Percentiles rank a stretch among this genome's conserved stretches.
phyloP scores from a whole-genome alignment of 2,329 filamentous ascomycete genomes.

The Claviceps sp. region DNA sequence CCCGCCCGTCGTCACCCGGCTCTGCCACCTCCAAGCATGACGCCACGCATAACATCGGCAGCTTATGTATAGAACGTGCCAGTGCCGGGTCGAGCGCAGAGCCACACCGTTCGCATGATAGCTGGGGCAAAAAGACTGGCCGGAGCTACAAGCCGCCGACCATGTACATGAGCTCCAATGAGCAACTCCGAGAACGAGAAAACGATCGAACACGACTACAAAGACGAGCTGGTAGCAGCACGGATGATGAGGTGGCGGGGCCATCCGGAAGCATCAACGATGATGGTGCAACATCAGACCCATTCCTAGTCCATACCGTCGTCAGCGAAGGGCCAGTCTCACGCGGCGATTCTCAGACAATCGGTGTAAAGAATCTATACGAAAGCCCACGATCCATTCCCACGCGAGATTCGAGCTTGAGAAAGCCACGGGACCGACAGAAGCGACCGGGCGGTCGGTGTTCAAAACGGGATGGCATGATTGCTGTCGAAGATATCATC shows the following conservation, averaged over 20 bases:
- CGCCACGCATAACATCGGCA: conserved; percentile 49
- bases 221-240: conserved; percentile 16
- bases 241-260: conserved; percentile 9
- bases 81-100: conserved; percentile 30
- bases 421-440: conserved; percentile 38
- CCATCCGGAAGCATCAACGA: conserved; percentile 17
- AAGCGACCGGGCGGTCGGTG: conserved; percentile 40
- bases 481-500: conserved; percentile 23
- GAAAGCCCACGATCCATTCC: conserved; percentile 44
- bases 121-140: conserved; percentile 45
- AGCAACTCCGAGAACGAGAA: conserved; percentile 50
- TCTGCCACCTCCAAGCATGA: conserved; percentile 42
- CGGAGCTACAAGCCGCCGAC: conserved; percentile 40
- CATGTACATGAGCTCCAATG: conserved; percentile 63
- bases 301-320: conserved; percentile 37
- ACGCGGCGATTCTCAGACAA: conserved; percentile 12
- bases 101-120: conserved; percentile 43
- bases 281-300: conserved; percentile 25
- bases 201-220: conserved; percentile 43
- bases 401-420: conserved; percentile 52
- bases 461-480: conserved; percentile 34
- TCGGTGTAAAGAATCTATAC: conserved; percentile 10
- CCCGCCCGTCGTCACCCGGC: conserved; percentile 46
- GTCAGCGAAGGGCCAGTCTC: conserved; percentile 40
- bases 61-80: conserved; percentile 47